These are phyloP conservation scores for Dictyostelium brefeldianum DNA, from an alignment of 78 protist genomes.

Conservation along the genomic window DNA sequence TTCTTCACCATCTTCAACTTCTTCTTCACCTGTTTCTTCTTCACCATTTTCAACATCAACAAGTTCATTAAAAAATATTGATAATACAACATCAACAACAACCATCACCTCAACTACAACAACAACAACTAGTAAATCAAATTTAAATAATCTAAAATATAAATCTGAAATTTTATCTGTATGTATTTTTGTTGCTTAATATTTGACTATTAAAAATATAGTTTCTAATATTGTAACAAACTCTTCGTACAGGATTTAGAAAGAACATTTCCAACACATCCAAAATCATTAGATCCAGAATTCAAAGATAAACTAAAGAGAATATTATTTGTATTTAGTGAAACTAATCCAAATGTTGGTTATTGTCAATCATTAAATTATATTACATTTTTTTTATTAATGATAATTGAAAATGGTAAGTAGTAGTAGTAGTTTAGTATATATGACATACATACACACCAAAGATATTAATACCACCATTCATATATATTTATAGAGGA, in stretches of 20 bases:
- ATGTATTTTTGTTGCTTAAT: neutral
- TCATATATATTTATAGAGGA: constrained; percentile 30
- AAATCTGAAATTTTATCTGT: constrained; percentile 28
- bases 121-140: neutral
- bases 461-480: neutral
- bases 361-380: constrained; percentile 79
- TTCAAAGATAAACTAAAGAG: constrained; percentile 47
- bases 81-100: neutral
- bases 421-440: too few species aligned
- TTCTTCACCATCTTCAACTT: neutral
- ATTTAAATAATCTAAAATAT: neutral
- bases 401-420: constrained; percentile 66
- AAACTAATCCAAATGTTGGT: constrained; percentile 61
- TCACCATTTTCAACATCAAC: neutral
- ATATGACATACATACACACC: too few species aligned
- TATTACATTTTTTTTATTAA: constrained; percentile 53
- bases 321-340: constrained; percentile 50
- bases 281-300: constrained; percentile 34
- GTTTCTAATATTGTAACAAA: neutral
- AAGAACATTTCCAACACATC: constrained; percentile 78
- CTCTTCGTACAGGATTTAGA: constrained; percentile 34
- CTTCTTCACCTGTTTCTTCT: neutral
- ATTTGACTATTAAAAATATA: neutral
- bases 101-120: neutral
- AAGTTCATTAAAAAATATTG: neutral